phyloP scores from a whole-genome alignment of 768 basidiomycete species.

The Tricholoma flavovirens region DNA sequence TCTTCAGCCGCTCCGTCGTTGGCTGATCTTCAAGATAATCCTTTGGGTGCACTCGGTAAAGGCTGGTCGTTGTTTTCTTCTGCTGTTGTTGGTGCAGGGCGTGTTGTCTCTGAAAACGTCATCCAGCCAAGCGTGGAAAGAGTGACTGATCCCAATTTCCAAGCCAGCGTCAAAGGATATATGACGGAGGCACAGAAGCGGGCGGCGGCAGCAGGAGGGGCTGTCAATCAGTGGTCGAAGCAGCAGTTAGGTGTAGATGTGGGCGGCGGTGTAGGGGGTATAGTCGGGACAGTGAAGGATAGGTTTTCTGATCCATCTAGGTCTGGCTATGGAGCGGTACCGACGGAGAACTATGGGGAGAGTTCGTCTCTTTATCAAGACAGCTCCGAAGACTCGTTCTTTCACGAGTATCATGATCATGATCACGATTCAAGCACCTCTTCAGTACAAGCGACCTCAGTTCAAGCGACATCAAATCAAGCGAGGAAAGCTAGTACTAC shows the following conservation, averaged over 20 bases:
- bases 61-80: conserved; percentile 96
- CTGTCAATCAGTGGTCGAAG: conserved; percentile 76
- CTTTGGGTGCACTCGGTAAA: conserved; percentile 79
- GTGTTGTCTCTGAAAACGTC: conserved; percentile 77
- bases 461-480: conserved; percentile 2
- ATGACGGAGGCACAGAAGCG: conserved; percentile 61
- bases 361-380: conserved; percentile 58
- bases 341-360: conserved; percentile 45
- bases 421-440: conserved; percentile 16
- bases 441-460: conserved; percentile 11
- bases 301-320: conserved; percentile 48
- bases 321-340: conserved; percentile 44
- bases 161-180: conserved; percentile 69
- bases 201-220: conserved; percentile 54
- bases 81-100: conserved; percentile 73
- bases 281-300: conserved; percentile 61
- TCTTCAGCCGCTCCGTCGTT: conserved; percentile 77
- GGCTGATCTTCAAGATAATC: conserved; percentile 81
- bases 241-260: conserved; percentile 80
- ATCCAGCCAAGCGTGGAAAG: conserved; percentile 86
- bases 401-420: conserved; percentile 44
- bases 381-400: conserved; percentile 57
- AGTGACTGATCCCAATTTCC: conserved; percentile 75
- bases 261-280: conserved; percentile 65
- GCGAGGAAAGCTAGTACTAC: neutral